A percentile compares a stretch with the other conserved stretches of the same genome.
These are phyloP conservation scores for Caryocar brasiliense DNA, from an alignment of 441 rosid genomes.

Conservation along the genomic window DNA sequence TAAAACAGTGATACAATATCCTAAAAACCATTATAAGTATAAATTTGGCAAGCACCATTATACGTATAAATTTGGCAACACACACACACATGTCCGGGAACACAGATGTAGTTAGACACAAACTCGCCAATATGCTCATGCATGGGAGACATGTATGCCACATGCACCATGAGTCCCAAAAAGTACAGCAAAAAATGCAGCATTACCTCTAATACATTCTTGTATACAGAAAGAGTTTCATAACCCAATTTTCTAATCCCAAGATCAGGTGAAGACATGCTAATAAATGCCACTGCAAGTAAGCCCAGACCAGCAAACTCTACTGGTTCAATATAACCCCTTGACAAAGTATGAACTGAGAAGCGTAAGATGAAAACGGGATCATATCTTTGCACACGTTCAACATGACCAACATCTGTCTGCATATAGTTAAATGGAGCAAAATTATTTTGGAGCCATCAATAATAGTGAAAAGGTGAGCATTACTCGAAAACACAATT, in stretches of 20 bases:
- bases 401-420: too few species aligned
- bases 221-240: constrained; percentile 56
- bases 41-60: too few species aligned
- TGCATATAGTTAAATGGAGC: constrained; percentile 27
- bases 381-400: too few species aligned
- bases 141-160: too few species aligned
- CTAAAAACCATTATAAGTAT: too few species aligned
- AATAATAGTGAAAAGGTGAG: background rate
- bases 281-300: constrained; percentile 75
- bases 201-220: constrained; percentile 70
- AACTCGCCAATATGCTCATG: background rate
- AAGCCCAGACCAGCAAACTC: constrained; percentile 83
- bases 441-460: constrained; percentile 7
- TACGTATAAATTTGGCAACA: too few species aligned
- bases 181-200: background rate
- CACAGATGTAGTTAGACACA: background rate
- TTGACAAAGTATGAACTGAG: constrained; percentile 50
- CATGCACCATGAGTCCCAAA: background rate
- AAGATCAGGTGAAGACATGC: constrained; percentile 78
- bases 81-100: background rate
- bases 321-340: constrained; percentile 63
- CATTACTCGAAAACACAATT: constrained; percentile 3
- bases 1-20: too few species aligned
- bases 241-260: constrained; percentile 80
- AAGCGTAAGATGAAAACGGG: constrained; percentile 75